Conservation (phyloP, 257 asterid species). For the Capsicum chinense region DNA sequence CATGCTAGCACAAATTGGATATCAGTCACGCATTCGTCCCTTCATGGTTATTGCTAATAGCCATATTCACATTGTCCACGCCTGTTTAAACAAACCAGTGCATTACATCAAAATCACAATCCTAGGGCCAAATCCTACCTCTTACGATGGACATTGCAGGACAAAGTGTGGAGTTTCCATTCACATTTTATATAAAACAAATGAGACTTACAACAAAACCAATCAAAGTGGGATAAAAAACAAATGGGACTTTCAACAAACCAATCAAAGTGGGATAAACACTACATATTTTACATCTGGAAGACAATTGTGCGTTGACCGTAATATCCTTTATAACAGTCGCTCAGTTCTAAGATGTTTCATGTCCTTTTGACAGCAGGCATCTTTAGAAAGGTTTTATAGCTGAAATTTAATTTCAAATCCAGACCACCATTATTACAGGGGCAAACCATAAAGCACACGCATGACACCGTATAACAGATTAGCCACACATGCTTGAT, state of each 20-base stretch:
- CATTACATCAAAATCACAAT: not conserved
- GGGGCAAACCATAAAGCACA: not conserved
- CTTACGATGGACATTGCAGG: not conserved
- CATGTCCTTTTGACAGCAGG: not conserved
- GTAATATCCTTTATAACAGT: not conserved
- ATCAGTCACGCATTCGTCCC: not conserved
- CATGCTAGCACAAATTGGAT: not conserved
- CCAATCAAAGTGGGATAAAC: not conserved
- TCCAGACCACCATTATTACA: not conserved
- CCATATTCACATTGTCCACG: slow-evolving; percentile 4
- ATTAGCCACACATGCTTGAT: not conserved
- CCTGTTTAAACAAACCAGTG: slow-evolving; percentile 19
- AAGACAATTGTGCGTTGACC: not conserved
- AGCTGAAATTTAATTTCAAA: slow-evolving; percentile 12
- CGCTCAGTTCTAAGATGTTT: not conserved
- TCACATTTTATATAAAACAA: too few relatives aligned
- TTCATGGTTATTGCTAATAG: not conserved
- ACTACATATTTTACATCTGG: not conserved
- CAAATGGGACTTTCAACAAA: not conserved
- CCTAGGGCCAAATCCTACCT: not conserved
- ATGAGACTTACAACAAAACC: not conserved
- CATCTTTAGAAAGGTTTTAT: not conserved
- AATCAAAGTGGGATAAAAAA: not conserved
- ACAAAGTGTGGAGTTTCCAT: not conserved
- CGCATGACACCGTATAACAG: not conserved